Base-by-base conservation (phyloP, 441 rosid species). In the Cnidoscolus chayamansa region DNA sequence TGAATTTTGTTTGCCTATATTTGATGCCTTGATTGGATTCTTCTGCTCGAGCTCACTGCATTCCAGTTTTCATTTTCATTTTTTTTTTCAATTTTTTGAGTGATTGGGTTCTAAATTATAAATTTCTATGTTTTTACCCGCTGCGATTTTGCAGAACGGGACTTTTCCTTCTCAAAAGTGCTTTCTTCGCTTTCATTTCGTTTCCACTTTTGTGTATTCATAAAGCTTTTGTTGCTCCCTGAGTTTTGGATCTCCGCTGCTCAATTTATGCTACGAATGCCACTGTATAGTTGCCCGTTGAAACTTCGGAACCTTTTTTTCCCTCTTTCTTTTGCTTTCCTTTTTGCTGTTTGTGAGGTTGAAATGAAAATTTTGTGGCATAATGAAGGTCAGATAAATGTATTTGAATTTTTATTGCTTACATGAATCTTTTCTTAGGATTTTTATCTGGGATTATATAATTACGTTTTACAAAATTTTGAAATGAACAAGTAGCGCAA, bases 201-300 rank as follows among this genome's bases (percentile, higher is more conserved):
- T 54, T 30, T 67, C 10, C 20, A 56, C 60, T 67, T 7, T 10
- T 55, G n/a, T 19, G 37, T 13, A 15, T 53, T 10, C 13, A 7
- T 7, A 60, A 31, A 69, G 45, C 56, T 70, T 58, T 70, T 25
- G 25, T 30, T 59, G 73, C 30, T 45, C 13, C 25, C 5, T 31
- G 60, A 10, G 30, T 30, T 58, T 3, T 57, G 47, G 56, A 59
- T 32, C 60, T 15, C 12, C 1, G 60, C 12, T 57, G 19, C 25
- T 60, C 25, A 2, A 10, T 50, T 60, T 60, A 31, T 71, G 53
- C 15, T 49, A 11, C 12, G 53, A n/a, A 68, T 68, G n/a, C 48
- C 54, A 50, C 32, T 20, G 2, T 10, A 8, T 20, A 10, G 35
- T 20, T 9, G 35, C 61, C 10, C 20, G 9, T 20, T 10, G 47